Evolutionary conservation across 352 stramenopile genomes (phyloP).

Genomic region (Globisporangium radiosum): DNA sequence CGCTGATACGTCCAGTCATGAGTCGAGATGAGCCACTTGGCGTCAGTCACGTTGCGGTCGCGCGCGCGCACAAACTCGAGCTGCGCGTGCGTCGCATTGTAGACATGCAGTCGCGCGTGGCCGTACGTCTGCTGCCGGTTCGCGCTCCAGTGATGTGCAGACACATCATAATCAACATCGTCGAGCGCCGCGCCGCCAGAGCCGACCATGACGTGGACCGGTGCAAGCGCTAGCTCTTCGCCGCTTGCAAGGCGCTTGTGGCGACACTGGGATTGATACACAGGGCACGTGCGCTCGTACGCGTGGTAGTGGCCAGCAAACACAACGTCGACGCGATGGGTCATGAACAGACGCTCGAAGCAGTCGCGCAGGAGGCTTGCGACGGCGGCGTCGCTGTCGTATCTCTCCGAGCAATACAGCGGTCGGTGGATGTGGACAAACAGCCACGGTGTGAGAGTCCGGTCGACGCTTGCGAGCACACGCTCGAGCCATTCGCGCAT

Average conservation of each 20-base stretch:
- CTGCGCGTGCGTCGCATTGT: constrained; percentile 28
- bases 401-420: constrained; percentile 23
- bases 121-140: constrained; percentile 27
- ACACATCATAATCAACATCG: constrained; percentile 17
- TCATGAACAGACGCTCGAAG: constrained; percentile 14
- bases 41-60: constrained; percentile 23
- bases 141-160: constrained; percentile 15
- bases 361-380: constrained; percentile 14
- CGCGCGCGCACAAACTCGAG: constrained; percentile 31
- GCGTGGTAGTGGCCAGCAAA: constrained; percentile 25
- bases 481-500: constrained; percentile 21
- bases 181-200: constrained; percentile 35
- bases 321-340: constrained; percentile 21
- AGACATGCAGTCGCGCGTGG: constrained; percentile 32
- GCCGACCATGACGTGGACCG: constrained; percentile 38
- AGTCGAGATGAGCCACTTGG: constrained; percentile 26
- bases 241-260: constrained; percentile 5
- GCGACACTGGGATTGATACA: constrained; percentile 17
- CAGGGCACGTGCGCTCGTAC: constrained; percentile 26
- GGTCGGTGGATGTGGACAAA: constrained; percentile 22
- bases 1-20: constrained; percentile 25
- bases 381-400: constrained; percentile 8
- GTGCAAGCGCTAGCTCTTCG: constrained; percentile 13
- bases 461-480: constrained; percentile 18
- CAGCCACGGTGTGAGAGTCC: constrained; percentile 21